phyloP scores from a whole-genome alignment of 345 rosid species.

The Citrus maxima region DNA sequence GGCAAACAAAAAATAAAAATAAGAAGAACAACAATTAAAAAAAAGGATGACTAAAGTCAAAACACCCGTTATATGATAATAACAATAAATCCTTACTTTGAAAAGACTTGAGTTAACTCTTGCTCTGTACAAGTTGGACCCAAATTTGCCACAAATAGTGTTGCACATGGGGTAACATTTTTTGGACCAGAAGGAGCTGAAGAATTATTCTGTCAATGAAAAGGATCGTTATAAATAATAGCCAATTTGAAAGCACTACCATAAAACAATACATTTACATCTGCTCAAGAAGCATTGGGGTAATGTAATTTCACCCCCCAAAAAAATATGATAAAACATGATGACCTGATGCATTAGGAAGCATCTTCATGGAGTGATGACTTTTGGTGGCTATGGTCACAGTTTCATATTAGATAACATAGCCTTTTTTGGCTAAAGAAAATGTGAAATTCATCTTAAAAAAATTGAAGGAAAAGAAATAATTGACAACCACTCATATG shows the following conservation, averaged over 20 bases:
- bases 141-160: slow-evolving; percentile 80
- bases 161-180: slow-evolving; percentile 64
- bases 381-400: background rate
- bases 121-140: slow-evolving; percentile 83
- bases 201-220: slow-evolving; percentile 41
- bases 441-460: background rate
- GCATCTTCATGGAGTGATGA: background rate
- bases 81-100: slow-evolving; percentile 43
- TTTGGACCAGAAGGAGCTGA: slow-evolving; percentile 24
- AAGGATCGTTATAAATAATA: slow-evolving; percentile 10
- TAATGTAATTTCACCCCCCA: background rate
- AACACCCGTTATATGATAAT: slow-evolving; percentile 6
- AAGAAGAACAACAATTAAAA: background rate
- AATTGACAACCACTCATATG: background rate
- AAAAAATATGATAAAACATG: background rate
- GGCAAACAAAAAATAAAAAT: background rate
- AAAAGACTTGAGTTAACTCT: slow-evolving; percentile 76
- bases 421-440: background rate
- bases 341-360: background rate
- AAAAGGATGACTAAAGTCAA: background rate
- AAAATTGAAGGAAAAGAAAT: background rate
- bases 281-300: background rate
- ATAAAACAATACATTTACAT: background rate
- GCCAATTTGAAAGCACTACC: background rate
- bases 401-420: background rate